phyloP scores from a whole-genome alignment of 768 basidiomycete species.

The Suillus ampliporus region DNA sequence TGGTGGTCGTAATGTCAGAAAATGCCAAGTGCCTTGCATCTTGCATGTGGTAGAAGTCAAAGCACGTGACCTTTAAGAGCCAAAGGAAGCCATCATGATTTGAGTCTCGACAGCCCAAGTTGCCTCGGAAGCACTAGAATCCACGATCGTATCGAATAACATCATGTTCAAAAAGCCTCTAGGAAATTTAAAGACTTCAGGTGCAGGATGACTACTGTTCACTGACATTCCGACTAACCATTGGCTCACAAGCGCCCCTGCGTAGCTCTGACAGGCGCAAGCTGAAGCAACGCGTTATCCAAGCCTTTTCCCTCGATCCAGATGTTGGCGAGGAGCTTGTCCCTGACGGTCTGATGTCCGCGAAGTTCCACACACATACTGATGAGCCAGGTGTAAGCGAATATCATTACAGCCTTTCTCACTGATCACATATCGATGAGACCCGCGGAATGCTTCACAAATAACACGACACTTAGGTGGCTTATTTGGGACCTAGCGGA shows the following conservation, averaged over 20 bases:
- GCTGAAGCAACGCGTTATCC: slow-evolving; percentile 62
- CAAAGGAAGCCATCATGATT: background rate
- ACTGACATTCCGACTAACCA: background rate
- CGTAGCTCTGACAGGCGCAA: slow-evolving; percentile 77
- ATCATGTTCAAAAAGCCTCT: slow-evolving; percentile 83
- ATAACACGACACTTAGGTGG: slow-evolving; percentile 46
- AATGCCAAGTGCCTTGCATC: background rate
- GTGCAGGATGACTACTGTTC: slow-evolving; percentile 26
- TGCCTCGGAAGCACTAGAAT: background rate
- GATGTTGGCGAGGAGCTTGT: slow-evolving; percentile 74
- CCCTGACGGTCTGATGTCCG: slow-evolving; percentile 71
- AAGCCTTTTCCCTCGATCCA: slow-evolving; percentile 50
- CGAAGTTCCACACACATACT: slow-evolving; percentile 70
- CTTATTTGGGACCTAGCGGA: slow-evolving; percentile 66
- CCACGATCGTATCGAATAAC: background rate
- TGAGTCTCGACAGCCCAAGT: background rate
- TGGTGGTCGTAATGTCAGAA: background rate
- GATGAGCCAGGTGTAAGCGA: slow-evolving; percentile 69
- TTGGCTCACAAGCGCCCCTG: slow-evolving; percentile 54
- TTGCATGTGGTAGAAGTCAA: background rate
- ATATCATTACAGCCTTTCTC: slow-evolving; percentile 2
- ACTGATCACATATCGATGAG: slow-evolving; percentile 13
- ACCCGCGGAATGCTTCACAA: background rate
- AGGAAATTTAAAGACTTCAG: slow-evolving; percentile 70
- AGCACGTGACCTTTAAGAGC: background rate